These are phyloP conservation scores for Diaporthe caulivora DNA, from an alignment of 2,329 filamentous ascomycete genomes.

Conservation along the genomic window DNA sequence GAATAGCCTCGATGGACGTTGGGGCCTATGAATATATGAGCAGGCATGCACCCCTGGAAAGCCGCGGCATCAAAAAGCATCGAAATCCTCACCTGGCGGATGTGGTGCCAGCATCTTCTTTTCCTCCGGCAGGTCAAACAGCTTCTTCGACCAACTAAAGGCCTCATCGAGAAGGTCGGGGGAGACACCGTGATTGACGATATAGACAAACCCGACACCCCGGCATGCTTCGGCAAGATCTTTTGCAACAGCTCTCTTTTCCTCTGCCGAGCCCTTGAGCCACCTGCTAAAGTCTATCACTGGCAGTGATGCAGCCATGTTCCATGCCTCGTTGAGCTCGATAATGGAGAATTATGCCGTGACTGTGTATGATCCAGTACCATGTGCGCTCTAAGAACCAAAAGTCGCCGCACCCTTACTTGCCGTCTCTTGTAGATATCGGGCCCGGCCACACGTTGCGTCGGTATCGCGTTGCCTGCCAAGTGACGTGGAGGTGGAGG, in stretches of 20 bases:
- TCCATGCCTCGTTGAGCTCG: background rate
- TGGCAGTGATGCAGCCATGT: constrained; percentile 29
- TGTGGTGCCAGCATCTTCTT: constrained; percentile 53
- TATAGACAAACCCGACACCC: constrained; percentile 50
- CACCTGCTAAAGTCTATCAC: constrained; percentile 39
- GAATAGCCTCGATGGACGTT: constrained; percentile 42
- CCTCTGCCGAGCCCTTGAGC: constrained; percentile 30
- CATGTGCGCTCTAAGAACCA: background rate
- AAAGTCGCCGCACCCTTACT: too few species aligned
- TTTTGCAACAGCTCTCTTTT: constrained; percentile 25
- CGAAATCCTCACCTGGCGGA: constrained; percentile 43
- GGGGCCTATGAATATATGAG: constrained; percentile 29
- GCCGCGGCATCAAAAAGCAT: background rate
- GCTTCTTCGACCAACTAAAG: constrained; percentile 47
- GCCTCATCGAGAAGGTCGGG: constrained; percentile 50
- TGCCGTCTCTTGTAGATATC: background rate
- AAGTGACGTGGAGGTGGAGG: background rate
- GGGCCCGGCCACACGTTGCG: background rate
- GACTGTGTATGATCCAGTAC: accelerated
- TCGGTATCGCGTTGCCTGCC: background rate
- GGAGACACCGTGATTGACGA: constrained; percentile 52
- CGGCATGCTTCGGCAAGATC: constrained; percentile 47
- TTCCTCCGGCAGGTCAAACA: constrained; percentile 49
- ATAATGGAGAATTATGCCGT: background rate
- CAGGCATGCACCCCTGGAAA: background rate